phyloP scores from a whole-genome alignment of 345 rosid genomes.

The Raphanus sativus region DNA sequence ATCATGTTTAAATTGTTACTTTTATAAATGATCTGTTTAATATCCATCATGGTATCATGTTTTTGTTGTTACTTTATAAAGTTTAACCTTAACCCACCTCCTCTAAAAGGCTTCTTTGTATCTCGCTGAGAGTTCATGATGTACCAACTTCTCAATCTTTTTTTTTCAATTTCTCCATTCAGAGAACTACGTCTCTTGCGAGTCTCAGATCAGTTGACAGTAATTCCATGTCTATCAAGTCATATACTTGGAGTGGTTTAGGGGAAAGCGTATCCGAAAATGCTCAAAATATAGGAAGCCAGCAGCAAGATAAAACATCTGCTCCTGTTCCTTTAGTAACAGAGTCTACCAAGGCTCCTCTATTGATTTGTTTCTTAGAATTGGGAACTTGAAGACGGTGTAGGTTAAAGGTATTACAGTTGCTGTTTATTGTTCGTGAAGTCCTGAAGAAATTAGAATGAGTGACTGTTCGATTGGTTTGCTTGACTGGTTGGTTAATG shows the following conservation, averaged over 20 bases:
- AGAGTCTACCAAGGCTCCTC: conserved; percentile 44
- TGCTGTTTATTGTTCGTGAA: too few species aligned
- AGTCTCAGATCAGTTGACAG: conserved; percentile 67
- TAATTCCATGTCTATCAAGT: conserved; percentile 60
- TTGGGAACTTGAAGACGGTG: too few species aligned
- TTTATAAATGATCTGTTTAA: background rate
- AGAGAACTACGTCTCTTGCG: conserved; percentile 79
- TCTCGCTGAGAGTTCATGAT: conserved; percentile 8
- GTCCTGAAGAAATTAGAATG: too few species aligned
- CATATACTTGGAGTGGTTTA: conserved; percentile 53
- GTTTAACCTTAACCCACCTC: background rate
- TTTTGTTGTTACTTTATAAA: conserved; percentile 17
- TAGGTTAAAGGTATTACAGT: too few species aligned
- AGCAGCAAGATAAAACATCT: conserved; percentile 43
- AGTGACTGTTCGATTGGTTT: too few species aligned
- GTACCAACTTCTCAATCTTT: conserved; percentile 1
- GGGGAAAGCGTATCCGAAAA: conserved; percentile 52
- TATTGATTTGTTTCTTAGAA: conserved; percentile 59
- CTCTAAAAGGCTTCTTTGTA: conserved; percentile 23
- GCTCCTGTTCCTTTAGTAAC: conserved; percentile 42
- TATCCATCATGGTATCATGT: background rate
- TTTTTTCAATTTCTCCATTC: conserved; percentile 31
- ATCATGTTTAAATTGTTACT: too few species aligned
- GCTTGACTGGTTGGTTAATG: too few species aligned
- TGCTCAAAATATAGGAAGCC: conserved; percentile 42